Evolutionary conservation across 345 rosid genomes (phyloP).

Genomic region (Citrus cavaleriei): DNA sequence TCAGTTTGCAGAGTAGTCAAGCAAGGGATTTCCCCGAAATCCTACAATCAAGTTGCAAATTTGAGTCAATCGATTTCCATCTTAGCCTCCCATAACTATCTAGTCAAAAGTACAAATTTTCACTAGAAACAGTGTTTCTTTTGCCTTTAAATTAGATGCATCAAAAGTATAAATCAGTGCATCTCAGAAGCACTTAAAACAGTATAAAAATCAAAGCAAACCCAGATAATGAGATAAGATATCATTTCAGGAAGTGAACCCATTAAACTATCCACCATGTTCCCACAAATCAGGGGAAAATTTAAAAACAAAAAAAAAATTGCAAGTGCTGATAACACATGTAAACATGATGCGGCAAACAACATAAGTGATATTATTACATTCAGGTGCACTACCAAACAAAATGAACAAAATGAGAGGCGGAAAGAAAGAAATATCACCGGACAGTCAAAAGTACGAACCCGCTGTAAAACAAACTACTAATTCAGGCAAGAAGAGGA

Average conservation of each 20-base stretch:
- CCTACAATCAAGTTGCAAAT: conserved; percentile 18
- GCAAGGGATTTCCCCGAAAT: conserved; percentile 3
- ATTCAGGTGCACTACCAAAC: not conserved
- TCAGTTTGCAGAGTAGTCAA: conserved; percentile 15
- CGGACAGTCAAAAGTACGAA: not conserved
- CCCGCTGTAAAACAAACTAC: not conserved
- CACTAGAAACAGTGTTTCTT: not conserved
- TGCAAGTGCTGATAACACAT: no score
- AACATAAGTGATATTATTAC: not conserved
- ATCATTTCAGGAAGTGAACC: not conserved
- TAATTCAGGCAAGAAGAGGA: conserved; percentile 7
- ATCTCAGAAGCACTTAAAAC: no score
- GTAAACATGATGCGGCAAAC: not conserved
- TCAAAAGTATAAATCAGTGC: no score
- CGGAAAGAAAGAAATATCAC: not conserved
- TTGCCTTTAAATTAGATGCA: no score
- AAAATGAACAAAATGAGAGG: not conserved
- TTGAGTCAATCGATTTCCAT: not conserved
- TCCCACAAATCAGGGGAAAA: not conserved
- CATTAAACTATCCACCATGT: not conserved
- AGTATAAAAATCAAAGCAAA: not conserved
- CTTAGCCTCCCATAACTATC: not conserved
- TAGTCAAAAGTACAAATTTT: not conserved
- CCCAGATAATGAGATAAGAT: not conserved
- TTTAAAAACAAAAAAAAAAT: not conserved